phyloP scores from a whole-genome alignment of 2,329 filamentous ascomycete species.

The Calonectria crousiana region DNA sequence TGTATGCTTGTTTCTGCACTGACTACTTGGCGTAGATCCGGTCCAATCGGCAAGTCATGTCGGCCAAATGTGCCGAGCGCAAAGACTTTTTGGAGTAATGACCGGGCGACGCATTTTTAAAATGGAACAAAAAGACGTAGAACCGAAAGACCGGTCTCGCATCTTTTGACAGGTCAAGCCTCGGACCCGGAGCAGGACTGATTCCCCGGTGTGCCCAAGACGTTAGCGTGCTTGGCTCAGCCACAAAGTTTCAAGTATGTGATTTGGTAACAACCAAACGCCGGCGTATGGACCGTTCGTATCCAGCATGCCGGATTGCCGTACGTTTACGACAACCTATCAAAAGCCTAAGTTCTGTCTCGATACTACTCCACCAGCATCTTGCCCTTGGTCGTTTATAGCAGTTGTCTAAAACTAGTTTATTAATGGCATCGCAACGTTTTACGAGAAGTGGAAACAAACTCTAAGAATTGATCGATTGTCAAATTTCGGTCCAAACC shows the following conservation, averaged over 20 bases:
- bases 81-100: neutral
- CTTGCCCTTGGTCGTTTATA: neutral
- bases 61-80: neutral
- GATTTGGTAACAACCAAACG: neutral
- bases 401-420: neutral
- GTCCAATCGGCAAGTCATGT: neutral
- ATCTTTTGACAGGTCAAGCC: neutral
- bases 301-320: neutral
- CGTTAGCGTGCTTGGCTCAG: neutral
- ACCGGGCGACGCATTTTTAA: neutral
- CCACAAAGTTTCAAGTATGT: neutral
- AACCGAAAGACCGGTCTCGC: neutral
- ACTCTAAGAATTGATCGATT: neutral
- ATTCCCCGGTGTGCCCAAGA: neutral
- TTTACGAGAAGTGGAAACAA: neutral
- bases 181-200: neutral
- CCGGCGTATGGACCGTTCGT: neutral
- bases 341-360: neutral
- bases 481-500: neutral
- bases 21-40: neutral
- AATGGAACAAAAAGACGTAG: neutral
- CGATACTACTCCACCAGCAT: neutral
- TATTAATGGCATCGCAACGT: neutral
- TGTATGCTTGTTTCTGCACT: neutral
- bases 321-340: neutral